Evolutionary conservation across 768 basidiomycete species (phyloP), one percentile per base, ranked within the genome.

Genomic region (Lactarius pseudohatsudake): DNA sequence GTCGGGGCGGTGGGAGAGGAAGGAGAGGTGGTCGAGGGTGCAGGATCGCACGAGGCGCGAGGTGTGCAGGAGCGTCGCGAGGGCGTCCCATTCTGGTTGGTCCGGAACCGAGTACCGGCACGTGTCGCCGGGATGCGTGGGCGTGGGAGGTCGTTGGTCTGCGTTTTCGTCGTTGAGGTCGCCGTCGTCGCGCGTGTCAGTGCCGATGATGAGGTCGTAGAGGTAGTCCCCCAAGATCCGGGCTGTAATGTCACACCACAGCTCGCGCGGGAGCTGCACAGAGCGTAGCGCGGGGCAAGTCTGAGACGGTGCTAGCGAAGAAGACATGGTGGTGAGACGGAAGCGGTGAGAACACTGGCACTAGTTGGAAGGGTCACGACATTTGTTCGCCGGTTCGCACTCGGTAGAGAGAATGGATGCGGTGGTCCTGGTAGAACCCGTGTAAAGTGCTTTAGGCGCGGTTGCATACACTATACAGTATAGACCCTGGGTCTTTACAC

Each of bases 211-310:
- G 11, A 58, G 34, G 57, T 58, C 18, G 57, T 36, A 38, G 34
- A 58, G 11, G 57, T 36, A 58, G 34, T 58, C 57, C 9, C 34
- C 57, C 20, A 58, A 9, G 34, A 36, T 38, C 5, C 15, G 36
- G 57, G 57, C 57, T 20, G 36, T 36, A n/a, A 58, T 58, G 34
- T 20, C 36, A 22, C 32, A 58, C 57, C 57, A 58, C 2, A 58
- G 36, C 22, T 58, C 57, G 36, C 34, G 57, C 22, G 34, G 57
- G 30, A 58, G 34, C 32, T 38, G 32, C 7, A 22, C 4, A 22
- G 47, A 50, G 32, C 1, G 36, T 13, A 4, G 20, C 0, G 36
- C 0, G 34, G 11, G 34, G 34, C 0, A 20, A 16, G 5, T 22
- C 32, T 36, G 57, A 32, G n/a, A 38, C 13, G n/a, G 28, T 34